A percentile compares a stretch with the other conserved stretches of the same genome.
These are phyloP conservation scores for Beauveria medogensis DNA, from an alignment of 2,329 filamentous ascomycete species.

Conservation along the genomic window DNA sequence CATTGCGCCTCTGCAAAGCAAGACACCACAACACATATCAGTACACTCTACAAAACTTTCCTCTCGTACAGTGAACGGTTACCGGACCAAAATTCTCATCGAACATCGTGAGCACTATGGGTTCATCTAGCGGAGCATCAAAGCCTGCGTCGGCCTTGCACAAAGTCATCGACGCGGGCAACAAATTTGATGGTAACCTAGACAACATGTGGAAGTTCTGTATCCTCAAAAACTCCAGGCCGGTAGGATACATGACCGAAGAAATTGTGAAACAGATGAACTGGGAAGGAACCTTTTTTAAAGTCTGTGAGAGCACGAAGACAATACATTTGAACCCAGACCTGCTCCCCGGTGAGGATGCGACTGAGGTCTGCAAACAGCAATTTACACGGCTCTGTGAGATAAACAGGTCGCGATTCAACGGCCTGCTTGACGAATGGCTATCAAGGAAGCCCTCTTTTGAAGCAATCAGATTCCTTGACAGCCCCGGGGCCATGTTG, in stretches of 20 bases:
- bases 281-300: conserved; percentile 16
- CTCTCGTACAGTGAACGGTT: neutral
- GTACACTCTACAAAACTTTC: neutral
- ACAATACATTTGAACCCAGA: conserved; percentile 17
- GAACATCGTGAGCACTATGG: neutral
- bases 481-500: conserved; percentile 15
- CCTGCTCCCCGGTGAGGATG: conserved; percentile 11
- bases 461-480: conserved; percentile 22
- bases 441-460: conserved; percentile 16
- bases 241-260: conserved; percentile 20
- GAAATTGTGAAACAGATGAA: conserved; percentile 15
- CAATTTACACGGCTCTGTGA: conserved; percentile 20
- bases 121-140: neutral
- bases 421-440: conserved; percentile 21
- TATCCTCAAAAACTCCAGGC: conserved; percentile 16
- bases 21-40: neutral
- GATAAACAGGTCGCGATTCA: conserved; percentile 19
- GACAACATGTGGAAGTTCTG: conserved; percentile 18
- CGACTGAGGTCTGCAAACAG: conserved; percentile 13
- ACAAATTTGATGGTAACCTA: conserved; percentile 19
- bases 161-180: conserved; percentile 18
- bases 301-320: conserved; percentile 11
- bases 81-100: neutral
- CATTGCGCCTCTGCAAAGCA: too few relatives aligned
- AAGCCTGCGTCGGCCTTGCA: conserved; percentile 11